Evolutionary conservation across 1,139 yeast genomes (phyloP), one percentile per base, ranked within the genome.

Genomic region (Zygosaccharomyces pseudobailii): DNA sequence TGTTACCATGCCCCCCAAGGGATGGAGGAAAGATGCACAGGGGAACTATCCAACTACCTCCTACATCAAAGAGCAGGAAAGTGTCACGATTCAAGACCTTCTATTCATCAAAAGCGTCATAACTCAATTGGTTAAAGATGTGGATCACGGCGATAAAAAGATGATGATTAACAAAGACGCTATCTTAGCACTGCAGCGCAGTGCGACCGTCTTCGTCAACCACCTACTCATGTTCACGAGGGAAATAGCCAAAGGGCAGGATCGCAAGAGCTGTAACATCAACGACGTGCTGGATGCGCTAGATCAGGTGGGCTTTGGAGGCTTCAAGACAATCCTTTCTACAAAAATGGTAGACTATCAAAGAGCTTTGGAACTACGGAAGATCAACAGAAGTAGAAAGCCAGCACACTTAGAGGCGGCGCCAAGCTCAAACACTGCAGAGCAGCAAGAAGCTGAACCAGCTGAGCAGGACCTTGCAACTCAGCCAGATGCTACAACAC

Each of bases 1-100:
- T 13, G 2, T 30, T 30, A 19, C 33, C 33, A 84, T 84, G 92
- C 89, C 92, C 52, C 89, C 89, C 61, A 84, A 84, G 65, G 88
- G 89, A 40, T 83, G 88, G 89, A 82, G 86, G 70, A 84, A 82
- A 62, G 84, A 80, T 60, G 80, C 84, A 1, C 87, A 81, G 46
- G 87, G 85, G 5, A 75, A 78, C 35, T 78, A 75, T 52, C 83
- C 83, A 1, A 71, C 71, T n/a, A 60, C 65, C 1, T 61, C 66
- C 4, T 57, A 59, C 34, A 53, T 62, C 20, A 73, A 75, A 47
- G 83, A 80, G 30, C 71, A 74, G 17, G 87, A 82, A 47, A 70
- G 73, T 44, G 73, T 80, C 3, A 78, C 87, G 0, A 82, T 84
- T 8, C 88, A 84, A 47, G 87, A 82, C 43, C 72, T 84, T 28